phyloP scores from a whole-genome alignment of 2,329 filamentous ascomycete species.

The Xylaria sp. region DNA sequence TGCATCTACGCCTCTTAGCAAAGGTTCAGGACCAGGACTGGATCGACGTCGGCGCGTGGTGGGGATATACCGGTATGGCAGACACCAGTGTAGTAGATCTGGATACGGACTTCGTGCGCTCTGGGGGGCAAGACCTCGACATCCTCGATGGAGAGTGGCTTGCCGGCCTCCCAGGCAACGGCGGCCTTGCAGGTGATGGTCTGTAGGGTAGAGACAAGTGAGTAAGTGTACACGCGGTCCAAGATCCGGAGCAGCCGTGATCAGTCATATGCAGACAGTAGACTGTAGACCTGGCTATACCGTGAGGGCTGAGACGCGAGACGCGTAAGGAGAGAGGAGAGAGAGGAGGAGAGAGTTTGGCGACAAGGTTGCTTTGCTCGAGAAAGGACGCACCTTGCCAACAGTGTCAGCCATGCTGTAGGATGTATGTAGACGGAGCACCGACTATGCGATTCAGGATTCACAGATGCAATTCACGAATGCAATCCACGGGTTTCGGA shows the following conservation, averaged over 20 bases:
- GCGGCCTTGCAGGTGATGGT: constrained; percentile 96
- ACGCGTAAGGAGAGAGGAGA: not conserved
- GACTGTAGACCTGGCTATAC: not conserved
- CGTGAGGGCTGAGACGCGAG: not conserved
- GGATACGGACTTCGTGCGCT: constrained; percentile 91
- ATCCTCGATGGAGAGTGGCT: constrained; percentile 83
- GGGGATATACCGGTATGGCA: constrained; percentile 79
- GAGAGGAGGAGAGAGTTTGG: no score
- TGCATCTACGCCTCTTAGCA: constrained; percentile 55
- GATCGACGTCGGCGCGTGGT: constrained; percentile 22
- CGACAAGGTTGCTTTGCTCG: no score
- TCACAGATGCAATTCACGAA: no score
- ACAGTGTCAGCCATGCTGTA: constrained; percentile 45
- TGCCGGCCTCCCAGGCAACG: constrained; percentile 93
- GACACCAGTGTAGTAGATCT: constrained; percentile 97
- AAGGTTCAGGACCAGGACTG: constrained; percentile 29
- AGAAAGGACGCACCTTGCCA: constrained; percentile 43
- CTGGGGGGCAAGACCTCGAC: constrained; percentile 84
- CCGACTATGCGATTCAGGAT: not conserved
- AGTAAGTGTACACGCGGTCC: constrained; percentile 8
- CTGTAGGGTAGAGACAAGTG: constrained; percentile 40
- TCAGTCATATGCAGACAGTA: not conserved
- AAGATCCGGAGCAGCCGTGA: not conserved
- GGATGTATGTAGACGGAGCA: not conserved
- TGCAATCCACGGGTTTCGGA: no score